phyloP scores from a whole-genome alignment of 805 yeast species.

The Wickerhamomyces bisporus region DNA sequence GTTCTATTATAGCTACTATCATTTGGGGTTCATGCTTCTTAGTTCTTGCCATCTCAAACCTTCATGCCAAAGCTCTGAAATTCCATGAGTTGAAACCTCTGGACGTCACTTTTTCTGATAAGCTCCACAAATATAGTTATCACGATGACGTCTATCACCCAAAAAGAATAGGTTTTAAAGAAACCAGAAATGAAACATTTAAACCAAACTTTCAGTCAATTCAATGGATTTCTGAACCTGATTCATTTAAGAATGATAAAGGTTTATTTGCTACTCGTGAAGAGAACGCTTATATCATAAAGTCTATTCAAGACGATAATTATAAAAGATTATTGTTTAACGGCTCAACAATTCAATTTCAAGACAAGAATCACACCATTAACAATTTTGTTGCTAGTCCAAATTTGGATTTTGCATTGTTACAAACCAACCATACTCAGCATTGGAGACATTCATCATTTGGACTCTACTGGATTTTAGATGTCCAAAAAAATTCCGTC shows the following conservation, averaged over 20 bases:
- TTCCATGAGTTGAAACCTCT: constrained; percentile 6
- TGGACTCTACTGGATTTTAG: constrained; percentile 39
- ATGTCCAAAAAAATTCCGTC: constrained; percentile 25
- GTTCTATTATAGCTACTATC: constrained; percentile 3
- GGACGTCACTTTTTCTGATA: constrained; percentile 1
- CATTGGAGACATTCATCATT: constrained; percentile 52
- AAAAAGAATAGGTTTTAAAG: constrained; percentile 28
- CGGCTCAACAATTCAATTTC: constrained; percentile 39
- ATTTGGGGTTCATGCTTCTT: constrained; percentile 12
- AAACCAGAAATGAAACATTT: constrained; percentile 52
- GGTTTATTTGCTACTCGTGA: constrained; percentile 60
- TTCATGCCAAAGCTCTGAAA: constrained; percentile 5
- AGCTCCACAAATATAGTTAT: constrained; percentile 1
- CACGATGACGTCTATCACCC: background rate
- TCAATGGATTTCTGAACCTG: constrained; percentile 63
- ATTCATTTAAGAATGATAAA: constrained; percentile 45
- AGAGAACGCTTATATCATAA: constrained; percentile 47
- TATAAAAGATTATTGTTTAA: constrained; percentile 45
- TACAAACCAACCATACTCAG: constrained; percentile 55
- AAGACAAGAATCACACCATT: constrained; percentile 38
- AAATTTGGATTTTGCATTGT: constrained; percentile 50
- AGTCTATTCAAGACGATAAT: constrained; percentile 38
- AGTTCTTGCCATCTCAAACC: constrained; percentile 6
- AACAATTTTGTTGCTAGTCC: constrained; percentile 62
- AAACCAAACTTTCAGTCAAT: constrained; percentile 46